phyloP scores from a whole-genome alignment of 805 yeast species.

The Candida stauntonica region DNA sequence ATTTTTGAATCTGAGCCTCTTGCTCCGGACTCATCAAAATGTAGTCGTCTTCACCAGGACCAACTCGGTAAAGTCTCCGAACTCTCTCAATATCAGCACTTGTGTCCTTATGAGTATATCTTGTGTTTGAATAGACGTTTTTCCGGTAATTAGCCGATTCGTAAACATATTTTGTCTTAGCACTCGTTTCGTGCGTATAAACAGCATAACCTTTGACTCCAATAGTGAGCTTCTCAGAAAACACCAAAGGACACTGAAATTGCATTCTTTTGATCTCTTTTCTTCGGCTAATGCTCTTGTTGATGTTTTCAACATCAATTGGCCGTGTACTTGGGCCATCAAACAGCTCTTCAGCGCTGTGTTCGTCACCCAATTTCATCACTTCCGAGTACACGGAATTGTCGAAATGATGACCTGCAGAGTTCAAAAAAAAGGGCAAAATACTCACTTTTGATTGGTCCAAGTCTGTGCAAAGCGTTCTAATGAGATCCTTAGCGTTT shows the following conservation, averaged over 20 bases:
- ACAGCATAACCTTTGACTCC: constrained; percentile 71
- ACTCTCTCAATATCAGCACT: constrained; percentile 40
- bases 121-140: constrained; percentile 46
- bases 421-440: constrained; percentile 57
- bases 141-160: constrained; percentile 47
- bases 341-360: constrained; percentile 17
- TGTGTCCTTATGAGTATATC: constrained; percentile 35
- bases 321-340: constrained; percentile 41
- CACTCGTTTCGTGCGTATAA: constrained; percentile 49
- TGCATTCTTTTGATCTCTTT: constrained; percentile 61
- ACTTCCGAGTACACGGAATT: constrained; percentile 50
- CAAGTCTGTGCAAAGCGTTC: constrained; percentile 57
- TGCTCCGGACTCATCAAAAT: constrained; percentile 37
- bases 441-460: constrained; percentile 50
- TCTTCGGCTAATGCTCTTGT: constrained; percentile 45
- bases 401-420: constrained; percentile 37
- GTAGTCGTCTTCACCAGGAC: constrained; percentile 33
- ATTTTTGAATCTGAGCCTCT: constrained; percentile 29
- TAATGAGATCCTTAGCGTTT: constrained; percentile 42
- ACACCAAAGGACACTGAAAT: constrained; percentile 56
- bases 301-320: constrained; percentile 39
- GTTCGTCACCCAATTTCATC: constrained; percentile 30
- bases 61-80: constrained; percentile 39
- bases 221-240: constrained; percentile 52
- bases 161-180: constrained; percentile 48